Conservation (phyloP, 2,329 filamentous ascomycete species). For the Colletotrichum sp. region DNA sequence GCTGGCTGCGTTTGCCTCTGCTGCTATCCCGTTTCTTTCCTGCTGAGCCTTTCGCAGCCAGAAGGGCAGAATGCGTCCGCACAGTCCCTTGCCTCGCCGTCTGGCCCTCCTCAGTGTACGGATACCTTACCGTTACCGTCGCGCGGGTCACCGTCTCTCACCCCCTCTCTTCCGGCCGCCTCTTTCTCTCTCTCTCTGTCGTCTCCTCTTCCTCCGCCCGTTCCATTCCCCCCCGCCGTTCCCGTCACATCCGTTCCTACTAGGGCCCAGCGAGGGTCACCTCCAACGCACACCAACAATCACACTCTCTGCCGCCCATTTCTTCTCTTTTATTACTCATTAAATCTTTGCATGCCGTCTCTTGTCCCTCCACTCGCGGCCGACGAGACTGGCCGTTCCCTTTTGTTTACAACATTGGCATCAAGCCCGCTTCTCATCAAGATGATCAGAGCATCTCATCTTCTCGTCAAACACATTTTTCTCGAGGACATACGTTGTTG, state of each 20-base stretch:
- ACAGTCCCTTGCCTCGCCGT: not conserved
- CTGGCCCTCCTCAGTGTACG: not conserved
- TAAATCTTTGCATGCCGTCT: constrained; percentile 20
- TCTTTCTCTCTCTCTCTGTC: not conserved
- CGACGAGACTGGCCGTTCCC: not conserved
- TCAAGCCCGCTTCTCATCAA: not conserved
- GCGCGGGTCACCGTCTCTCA: not conserved
- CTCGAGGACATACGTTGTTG: not conserved
- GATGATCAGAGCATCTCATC: not conserved
- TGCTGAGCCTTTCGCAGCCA: not conserved
- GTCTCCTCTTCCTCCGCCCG: not conserved
- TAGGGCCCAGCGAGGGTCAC: constrained; percentile 12
- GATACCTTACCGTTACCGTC: not conserved
- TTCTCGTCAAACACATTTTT: not conserved
- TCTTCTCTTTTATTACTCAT: constrained; percentile 22
- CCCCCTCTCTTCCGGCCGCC: not conserved
- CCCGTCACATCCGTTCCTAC: constrained; percentile 12
- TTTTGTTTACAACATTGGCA: not conserved
- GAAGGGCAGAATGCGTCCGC: not conserved
- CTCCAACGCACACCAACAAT: constrained; percentile 3
- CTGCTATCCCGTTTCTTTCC: not conserved
- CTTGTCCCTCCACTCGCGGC: constrained; percentile 18
- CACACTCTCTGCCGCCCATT: constrained; percentile 15
- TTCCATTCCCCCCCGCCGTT: not conserved
- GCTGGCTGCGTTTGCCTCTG: not conserved